Conservation (phyloP, 139 green algal genomes). For the Chlamydomonas schloesseri region DNA sequence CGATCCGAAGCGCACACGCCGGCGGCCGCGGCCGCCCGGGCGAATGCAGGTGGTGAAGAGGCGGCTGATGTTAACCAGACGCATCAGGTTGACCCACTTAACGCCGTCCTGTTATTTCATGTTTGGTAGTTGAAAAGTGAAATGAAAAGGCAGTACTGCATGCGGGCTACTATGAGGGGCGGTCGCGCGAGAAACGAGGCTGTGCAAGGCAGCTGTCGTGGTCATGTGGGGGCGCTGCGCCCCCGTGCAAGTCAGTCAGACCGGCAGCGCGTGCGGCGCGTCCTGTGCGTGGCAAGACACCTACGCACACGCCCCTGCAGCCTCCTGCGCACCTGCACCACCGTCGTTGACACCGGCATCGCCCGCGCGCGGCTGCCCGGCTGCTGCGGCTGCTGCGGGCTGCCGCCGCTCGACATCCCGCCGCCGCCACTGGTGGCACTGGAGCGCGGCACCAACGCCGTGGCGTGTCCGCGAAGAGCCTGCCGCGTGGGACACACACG, state of each 20-base stretch:
- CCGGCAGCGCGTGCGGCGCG: too few relatives aligned
- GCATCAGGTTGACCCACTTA: slow-evolving; percentile 32
- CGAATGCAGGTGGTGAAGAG: slow-evolving; percentile 26
- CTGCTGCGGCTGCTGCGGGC: neutral
- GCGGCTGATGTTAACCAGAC: slow-evolving; percentile 1
- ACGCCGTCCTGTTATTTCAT: slow-evolving; percentile 1
- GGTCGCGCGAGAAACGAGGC: neutral
- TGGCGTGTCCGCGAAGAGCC: neutral
- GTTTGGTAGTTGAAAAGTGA: too few relatives aligned
- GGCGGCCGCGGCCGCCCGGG: neutral
- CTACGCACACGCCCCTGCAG: neutral
- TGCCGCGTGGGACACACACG: neutral
- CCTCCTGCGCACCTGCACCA: neutral
- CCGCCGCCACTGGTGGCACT: neutral
- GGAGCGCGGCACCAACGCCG: neutral
- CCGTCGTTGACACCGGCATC: slow-evolving; percentile 9
- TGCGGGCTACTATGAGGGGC: too few relatives aligned
- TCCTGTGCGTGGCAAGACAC: too few relatives aligned
- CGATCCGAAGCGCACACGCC: neutral
- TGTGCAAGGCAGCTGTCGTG: neutral
- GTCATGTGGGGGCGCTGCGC: too few relatives aligned
- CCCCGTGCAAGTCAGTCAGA: too few relatives aligned
- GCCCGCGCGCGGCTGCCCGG: neutral
- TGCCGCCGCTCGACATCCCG: neutral
- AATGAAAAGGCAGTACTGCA: too few relatives aligned